Percentiles rank a stretch among this genome's conserved stretches.
phyloP scores from a whole-genome alignment of 139 green algal species.

The Coelastrella sp. region DNA sequence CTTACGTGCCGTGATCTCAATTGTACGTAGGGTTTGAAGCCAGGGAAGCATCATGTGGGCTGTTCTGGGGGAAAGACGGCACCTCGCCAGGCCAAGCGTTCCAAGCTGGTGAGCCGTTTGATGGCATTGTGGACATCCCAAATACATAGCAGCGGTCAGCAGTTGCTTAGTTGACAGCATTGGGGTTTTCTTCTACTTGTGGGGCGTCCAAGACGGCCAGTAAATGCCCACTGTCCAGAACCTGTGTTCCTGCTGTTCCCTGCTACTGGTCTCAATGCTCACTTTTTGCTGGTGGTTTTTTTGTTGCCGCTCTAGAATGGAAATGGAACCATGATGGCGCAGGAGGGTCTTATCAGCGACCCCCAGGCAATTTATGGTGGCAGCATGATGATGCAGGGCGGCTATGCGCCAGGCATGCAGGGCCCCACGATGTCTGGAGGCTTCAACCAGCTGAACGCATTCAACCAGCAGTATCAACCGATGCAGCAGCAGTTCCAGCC shows the following conservation, averaged over 20 bases:
- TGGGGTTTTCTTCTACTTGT: too few relatives aligned
- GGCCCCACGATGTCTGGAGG: neutral
- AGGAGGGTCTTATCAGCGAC: neutral
- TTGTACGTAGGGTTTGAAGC: conserved; percentile 66
- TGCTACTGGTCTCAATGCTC: neutral
- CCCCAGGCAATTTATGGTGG: conserved; percentile 21
- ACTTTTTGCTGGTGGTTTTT: neutral
- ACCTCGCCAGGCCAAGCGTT: conserved; percentile 53
- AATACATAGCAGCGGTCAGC: too few relatives aligned
- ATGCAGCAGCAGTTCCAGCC: conserved; percentile 40
- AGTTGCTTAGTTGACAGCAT: too few relatives aligned
- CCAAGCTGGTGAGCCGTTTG: conserved; percentile 41
- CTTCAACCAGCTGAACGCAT: neutral
- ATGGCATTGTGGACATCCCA: neutral
- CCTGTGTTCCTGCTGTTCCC: too few relatives aligned
- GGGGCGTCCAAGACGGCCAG: too few relatives aligned
- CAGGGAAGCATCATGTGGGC: conserved; percentile 89
- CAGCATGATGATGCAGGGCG: conserved; percentile 25
- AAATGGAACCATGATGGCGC: conserved; percentile 2
- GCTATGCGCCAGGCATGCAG: neutral
- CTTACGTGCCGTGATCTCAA: neutral
- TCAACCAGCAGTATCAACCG: conserved; percentile 14
- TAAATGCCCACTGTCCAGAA: too few relatives aligned
- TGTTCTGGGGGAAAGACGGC: conserved; percentile 73
- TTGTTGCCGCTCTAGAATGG: neutral